Evolutionary conservation across 169 alveolate species (phyloP).

Genomic region (Plasmodium coatneyi): DNA sequence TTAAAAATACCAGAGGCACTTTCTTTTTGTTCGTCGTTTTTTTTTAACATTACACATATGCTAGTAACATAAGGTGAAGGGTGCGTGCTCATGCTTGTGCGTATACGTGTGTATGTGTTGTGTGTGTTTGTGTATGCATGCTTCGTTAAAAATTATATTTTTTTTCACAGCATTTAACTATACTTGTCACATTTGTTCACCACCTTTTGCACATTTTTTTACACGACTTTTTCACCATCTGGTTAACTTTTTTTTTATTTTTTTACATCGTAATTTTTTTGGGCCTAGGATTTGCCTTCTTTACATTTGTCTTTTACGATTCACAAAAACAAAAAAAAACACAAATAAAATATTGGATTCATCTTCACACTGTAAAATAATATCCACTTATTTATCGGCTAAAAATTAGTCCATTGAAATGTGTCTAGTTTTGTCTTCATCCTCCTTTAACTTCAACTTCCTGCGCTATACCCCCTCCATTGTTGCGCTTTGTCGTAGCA

Average conservation of each 20-base stretch:
- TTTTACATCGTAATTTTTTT: background rate
- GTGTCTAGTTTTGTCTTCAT: background rate
- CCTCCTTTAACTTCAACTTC: background rate
- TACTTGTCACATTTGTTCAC: background rate
- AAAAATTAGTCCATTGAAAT: conserved; percentile 4
- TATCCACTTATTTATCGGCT: background rate
- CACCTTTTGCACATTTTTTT: background rate
- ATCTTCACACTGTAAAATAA: background rate
- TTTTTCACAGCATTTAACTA: background rate
- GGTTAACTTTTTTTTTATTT: background rate
- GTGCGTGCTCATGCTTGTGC: background rate
- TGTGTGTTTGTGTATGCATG: background rate
- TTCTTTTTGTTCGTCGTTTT: conserved; percentile 18
- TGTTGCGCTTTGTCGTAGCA: background rate
- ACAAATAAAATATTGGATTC: background rate
- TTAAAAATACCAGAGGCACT: conserved; percentile 28
- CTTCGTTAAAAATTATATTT: background rate
- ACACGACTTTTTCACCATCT: conserved; percentile 1
- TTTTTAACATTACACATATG: background rate
- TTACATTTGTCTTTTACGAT: background rate
- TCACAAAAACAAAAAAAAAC: conserved; percentile 16
- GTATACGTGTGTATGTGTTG: background rate
- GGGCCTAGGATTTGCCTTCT: background rate
- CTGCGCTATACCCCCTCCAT: background rate
- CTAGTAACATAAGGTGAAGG: background rate